Evolutionary conservation across 2,329 filamentous ascomycete genomes (phyloP).

Genomic region (Geoglossum cookeanum): DNA sequence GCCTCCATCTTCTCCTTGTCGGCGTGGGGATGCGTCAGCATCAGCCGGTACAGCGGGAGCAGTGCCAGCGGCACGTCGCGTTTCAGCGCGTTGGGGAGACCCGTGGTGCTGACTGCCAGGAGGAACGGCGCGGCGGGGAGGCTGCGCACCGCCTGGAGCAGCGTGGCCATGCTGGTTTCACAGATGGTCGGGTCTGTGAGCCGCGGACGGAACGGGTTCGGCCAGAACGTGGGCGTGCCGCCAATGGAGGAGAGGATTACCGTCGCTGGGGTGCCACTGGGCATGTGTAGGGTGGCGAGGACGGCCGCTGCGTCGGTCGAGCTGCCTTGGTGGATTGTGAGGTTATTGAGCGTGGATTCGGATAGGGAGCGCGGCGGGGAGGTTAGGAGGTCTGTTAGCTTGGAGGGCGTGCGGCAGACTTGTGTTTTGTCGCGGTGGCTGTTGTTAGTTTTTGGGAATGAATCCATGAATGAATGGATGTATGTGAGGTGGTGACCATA

Average conservation of each 20-base stretch:
- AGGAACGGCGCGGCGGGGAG: conserved; percentile 18
- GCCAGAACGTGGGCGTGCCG: conserved; percentile 15
- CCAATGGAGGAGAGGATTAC: conserved; percentile 32
- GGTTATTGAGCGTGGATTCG: conserved; percentile 15
- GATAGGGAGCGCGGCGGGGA: conserved; percentile 16
- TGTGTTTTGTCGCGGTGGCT: conserved; percentile 11
- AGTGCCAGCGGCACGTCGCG: too few species aligned
- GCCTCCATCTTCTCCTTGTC: conserved; percentile 32
- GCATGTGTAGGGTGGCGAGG: conserved; percentile 18
- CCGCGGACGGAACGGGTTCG: conserved; percentile 15
- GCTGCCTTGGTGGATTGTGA: conserved; percentile 29
- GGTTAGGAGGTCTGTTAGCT: conserved; percentile 20
- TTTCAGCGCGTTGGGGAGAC: conserved; percentile 15
- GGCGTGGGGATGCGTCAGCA: conserved; percentile 24
- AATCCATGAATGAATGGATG: background rate
- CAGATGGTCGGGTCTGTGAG: conserved; percentile 31
- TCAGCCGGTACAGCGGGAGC: conserved; percentile 25
- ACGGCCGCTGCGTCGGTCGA: conserved; percentile 25
- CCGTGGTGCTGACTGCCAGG: conserved; percentile 24
- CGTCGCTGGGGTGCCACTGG: background rate
- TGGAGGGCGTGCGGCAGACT: conserved; percentile 26
- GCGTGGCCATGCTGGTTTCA: conserved; percentile 18
- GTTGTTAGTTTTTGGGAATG: background rate
- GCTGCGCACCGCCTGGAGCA: conserved; percentile 8
- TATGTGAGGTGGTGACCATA: conserved; percentile 5